Evolutionary conservation across 1,284 basidiomycete species (phyloP), one percentile per base, ranked within the genome.

Genomic region (Puccinia coronata): DNA sequence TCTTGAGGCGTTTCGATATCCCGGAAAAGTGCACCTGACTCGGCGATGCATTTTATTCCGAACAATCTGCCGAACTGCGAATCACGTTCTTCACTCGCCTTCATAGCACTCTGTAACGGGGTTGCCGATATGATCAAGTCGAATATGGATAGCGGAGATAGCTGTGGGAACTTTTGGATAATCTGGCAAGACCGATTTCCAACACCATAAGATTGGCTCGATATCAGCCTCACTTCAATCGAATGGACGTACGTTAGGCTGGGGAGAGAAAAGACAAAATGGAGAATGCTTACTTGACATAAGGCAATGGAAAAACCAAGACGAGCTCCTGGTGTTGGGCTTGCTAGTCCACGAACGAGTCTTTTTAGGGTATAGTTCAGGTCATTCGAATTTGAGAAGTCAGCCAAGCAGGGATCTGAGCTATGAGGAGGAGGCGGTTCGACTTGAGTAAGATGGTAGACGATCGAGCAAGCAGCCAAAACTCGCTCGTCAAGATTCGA

Each of bases 221-320:
- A n/a, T 41, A 6, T 6, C n/a, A 49, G 65, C 6, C 23, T 43
- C 36, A 69, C 20, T 43, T n/a, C 23, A 39, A 28, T 1, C 82
- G 57, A 12, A 2, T 43, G 41, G 36, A 34, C 57, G 23, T 25
- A 61, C 20, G 23, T 25, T 25, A 61, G 6, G 31, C n/a, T 25
- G 23, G 16, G 16, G 16, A 43, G 43, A 43, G 43, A 43, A 16
- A 16, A 6, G 43, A 43, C 6, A 43, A 43, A 43, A 43, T 43
- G 43, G 28, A 11, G 12, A 4, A 39, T 25, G 69, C 70, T 74
- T 55, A 79, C 77, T 77, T 85, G 85, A 74, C 84, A 84, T 36
- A 86, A 83, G 20, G 85, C 84, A 34, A 86, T 84, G n/a, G 86
- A 85, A 57, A 86, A 86, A 2, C 86, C 86, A 36, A 85, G 80